Evolutionary conservation across 2,329 filamentous ascomycete genomes (phyloP), one percentile per base, ranked within the genome.

Genomic region (Colletotrichum simmondsii): DNA sequence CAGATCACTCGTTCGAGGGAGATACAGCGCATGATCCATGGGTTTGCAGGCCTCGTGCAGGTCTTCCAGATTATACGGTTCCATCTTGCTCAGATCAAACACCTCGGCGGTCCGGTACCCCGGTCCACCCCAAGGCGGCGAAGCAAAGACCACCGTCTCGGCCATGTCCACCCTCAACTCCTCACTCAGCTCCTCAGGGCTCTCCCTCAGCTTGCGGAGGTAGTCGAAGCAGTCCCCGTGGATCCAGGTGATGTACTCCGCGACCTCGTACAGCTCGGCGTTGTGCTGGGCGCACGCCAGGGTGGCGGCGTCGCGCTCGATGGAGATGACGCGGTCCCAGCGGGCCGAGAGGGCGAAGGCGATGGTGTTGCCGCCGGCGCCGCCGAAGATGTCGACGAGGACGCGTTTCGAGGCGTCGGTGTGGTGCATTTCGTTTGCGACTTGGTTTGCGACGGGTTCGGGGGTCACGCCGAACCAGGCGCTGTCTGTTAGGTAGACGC

Each of bases 391-490:
- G 81, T 99, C 97, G 72, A 99, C 91, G 49, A 99, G 85, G 46
- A 92, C 89, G 11, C 86, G 90, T 76, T 92, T 93, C 32, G 78
- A 66, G 30, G 89, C 85, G 28, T 87, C 85, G 57, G 87, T 86
- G 70, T 87, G 84, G 19, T 88, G 86, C 54, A 98, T 87, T 78
- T 98, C 93, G 16, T 87, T 79, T 19, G 95, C 94, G 65, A 97
- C 94, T 83, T 92, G 91, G 72, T 94, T 93, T 73, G 97, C 97
- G 32, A 99, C 91, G 5, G 94, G 93, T 81, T 99, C 96, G 16
- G 97, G 95, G 0, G 97, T 99, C 8, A 98, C 95, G 68, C 95
- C 97, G 81, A 97, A 99, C 97, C 97, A 99, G 66, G 95, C 93
- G 83, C 96, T 93, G 80, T 97, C 92, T 0, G 97, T 99, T 87